Conservation (phyloP, 768 basidiomycete species). For the Termitomyces sp. region DNA sequence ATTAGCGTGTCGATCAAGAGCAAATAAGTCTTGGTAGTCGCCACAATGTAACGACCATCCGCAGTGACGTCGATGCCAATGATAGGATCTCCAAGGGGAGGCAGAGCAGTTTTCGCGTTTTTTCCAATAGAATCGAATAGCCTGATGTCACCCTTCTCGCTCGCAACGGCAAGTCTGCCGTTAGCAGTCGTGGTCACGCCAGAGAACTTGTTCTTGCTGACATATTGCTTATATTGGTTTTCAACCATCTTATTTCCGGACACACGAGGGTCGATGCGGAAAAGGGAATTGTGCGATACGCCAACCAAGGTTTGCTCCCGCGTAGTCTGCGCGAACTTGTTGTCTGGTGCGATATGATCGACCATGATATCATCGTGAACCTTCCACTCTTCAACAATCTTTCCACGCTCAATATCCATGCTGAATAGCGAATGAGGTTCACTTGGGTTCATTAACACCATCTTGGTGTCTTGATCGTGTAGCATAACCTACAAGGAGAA, state of each 20-base stretch:
- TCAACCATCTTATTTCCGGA: slow-evolving; percentile 92
- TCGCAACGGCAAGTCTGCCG: slow-evolving; percentile 89
- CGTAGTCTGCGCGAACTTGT: slow-evolving; percentile 93
- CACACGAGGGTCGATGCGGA: slow-evolving; percentile 95
- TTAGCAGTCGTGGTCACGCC: slow-evolving; percentile 81
- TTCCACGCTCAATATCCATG: slow-evolving; percentile 92
- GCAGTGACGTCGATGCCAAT: slow-evolving; percentile 92
- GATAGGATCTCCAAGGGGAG: slow-evolving; percentile 93
- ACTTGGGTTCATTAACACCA: slow-evolving; percentile 84
- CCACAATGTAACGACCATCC: slow-evolving; percentile 91
- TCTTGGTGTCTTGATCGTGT: slow-evolving; percentile 93
- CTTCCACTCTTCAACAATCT: slow-evolving; percentile 98
- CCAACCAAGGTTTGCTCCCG: slow-evolving; percentile 91
- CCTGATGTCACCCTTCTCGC: slow-evolving; percentile 94
- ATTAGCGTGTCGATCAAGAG: slow-evolving; percentile 94
- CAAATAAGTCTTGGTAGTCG: slow-evolving; percentile 91
- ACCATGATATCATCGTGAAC: slow-evolving; percentile 87
- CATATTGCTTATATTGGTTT: slow-evolving; percentile 93
- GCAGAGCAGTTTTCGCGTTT: slow-evolving; percentile 97
- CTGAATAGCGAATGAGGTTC: slow-evolving; percentile 80
- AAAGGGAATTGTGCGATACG: slow-evolving; percentile 88
- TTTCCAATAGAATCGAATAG: slow-evolving; percentile 96
- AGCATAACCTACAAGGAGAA: slow-evolving; percentile 71
- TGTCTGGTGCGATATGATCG: slow-evolving; percentile 85
- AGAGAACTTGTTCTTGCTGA: slow-evolving; percentile 92